These are phyloP conservation scores for Saturnispora dispora DNA, from an alignment of 805 yeast species.

Conservation along the genomic window DNA sequence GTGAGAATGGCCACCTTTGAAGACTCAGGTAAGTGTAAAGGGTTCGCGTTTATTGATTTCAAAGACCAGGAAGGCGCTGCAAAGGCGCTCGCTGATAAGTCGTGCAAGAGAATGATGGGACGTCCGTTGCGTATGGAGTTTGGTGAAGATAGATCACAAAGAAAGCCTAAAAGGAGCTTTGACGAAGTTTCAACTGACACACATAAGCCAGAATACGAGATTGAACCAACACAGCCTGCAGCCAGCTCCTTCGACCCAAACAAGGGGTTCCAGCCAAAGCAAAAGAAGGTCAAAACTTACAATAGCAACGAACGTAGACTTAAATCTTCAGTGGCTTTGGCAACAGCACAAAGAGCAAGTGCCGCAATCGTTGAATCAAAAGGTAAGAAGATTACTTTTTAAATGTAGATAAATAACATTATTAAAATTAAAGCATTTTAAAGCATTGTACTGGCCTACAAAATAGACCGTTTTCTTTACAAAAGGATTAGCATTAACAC, in stretches of 20 bases:
- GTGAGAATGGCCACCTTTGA: conserved; percentile 98
- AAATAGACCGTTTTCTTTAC: too few relatives aligned
- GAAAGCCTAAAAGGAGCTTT: conserved; percentile 17
- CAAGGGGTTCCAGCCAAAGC: conserved; percentile 21
- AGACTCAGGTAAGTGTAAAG: conserved; percentile 93
- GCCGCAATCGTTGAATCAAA: conserved; percentile 81
- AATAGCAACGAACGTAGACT: conserved; percentile 36
- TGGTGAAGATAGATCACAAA: conserved; percentile 82
- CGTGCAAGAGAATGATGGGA: conserved; percentile 56
- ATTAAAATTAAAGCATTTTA: neutral
- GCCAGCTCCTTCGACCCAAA: neutral
- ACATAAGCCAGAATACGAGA: neutral
- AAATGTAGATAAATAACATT: conserved; percentile 16
- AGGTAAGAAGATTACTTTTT: conserved; percentile 77
- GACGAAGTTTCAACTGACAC: neutral
- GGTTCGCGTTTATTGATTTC: conserved; percentile 89
- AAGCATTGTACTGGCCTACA: neutral
- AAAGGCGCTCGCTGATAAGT: conserved; percentile 64
- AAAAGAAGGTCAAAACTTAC: conserved; percentile 12
- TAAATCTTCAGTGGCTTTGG: conserved; percentile 78
- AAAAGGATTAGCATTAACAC: neutral
- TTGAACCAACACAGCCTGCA: neutral
- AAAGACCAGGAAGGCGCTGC: conserved; percentile 74
- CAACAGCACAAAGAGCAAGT: conserved; percentile 80
- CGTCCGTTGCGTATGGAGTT: conserved; percentile 78